Conservation (phyloP, 257 asterid genomes). For the Solanum bulbocastanum region DNA sequence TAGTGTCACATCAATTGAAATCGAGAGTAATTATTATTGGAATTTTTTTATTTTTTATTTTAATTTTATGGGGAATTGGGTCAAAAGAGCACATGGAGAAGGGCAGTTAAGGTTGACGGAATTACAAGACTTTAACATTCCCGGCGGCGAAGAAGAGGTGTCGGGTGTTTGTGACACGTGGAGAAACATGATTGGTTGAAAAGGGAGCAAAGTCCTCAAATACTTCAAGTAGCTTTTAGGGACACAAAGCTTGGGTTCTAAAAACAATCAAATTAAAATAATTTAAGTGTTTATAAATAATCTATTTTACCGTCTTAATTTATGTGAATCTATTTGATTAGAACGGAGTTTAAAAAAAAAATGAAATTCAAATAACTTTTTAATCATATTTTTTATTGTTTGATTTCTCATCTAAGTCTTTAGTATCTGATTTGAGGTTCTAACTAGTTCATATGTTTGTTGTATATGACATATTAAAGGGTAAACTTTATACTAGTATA, state of each 20-base stretch:
- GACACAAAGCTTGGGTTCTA: constrained; percentile 6
- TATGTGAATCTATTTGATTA: not conserved
- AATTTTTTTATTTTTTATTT: not conserved
- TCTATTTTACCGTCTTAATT: not conserved
- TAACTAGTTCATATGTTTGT: not conserved
- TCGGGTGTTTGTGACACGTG: constrained; percentile 56
- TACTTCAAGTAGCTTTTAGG: constrained; percentile 8
- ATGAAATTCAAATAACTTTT: not conserved
- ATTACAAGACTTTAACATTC: constrained; percentile 9
- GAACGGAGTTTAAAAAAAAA: not conserved
- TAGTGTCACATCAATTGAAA: not conserved
- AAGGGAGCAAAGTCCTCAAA: constrained; percentile 49
- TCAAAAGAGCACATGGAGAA: constrained; percentile 5
- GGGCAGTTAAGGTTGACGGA: constrained; percentile 29
- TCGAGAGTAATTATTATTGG: not conserved
- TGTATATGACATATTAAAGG: not conserved
- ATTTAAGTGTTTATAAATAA: not conserved
- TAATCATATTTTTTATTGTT: not conserved
- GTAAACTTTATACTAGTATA: not conserved
- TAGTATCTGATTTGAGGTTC: not conserved
- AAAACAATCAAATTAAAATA: not conserved
- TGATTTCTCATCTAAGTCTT: not conserved
- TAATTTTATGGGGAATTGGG: not conserved
- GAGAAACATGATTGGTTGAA: constrained; percentile 11
- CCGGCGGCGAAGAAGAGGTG: constrained; percentile 59